A percentile compares a stretch with the other conserved stretches of the same genome.
Evolutionary conservation across 1,139 yeast species (phyloP).

Genomic region (Yueomyces sp.): DNA sequence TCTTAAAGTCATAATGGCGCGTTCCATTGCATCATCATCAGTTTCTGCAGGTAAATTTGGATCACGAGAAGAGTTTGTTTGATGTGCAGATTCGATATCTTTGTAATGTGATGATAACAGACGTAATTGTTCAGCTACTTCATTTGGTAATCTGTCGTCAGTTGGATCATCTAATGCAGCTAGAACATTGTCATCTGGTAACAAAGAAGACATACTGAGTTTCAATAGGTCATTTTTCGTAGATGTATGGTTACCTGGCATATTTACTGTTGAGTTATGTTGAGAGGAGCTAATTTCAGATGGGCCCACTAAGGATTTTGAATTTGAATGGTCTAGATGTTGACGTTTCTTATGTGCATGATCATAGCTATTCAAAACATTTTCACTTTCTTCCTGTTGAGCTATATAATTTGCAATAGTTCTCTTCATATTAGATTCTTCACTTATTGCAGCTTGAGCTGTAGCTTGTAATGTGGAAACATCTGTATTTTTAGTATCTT

Average conservation of each 20-base stretch:
- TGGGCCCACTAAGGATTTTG: neutral
- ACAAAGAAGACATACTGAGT: conserved; percentile 2
- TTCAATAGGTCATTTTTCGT: conserved; percentile 6
- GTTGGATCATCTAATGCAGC: conserved; percentile 17
- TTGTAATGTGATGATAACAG: conserved; percentile 23
- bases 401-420: conserved; percentile 3
- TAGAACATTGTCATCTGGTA: conserved; percentile 10
- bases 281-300: neutral
- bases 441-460: conserved; percentile 21
- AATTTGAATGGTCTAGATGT: neutral
- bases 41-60: neutral
- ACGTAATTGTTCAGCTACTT: conserved; percentile 25
- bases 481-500: neutral
- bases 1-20: neutral
- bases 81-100: conserved; percentile 16
- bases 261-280: conserved; percentile 4
- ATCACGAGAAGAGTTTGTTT: neutral
- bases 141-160: conserved; percentile 23
- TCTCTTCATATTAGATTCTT: conserved; percentile 9
- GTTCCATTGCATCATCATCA: conserved; percentile 1
- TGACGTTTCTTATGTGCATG: neutral
- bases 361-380: conserved; percentile 2
- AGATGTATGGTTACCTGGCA: conserved; percentile 5
- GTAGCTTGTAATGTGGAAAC: conserved; percentile 14
- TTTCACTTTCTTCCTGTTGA: conserved; percentile 3